Evolutionary conservation across 2,329 filamentous ascomycete genomes (phyloP), one percentile per base, ranked within the genome.

Genomic region (Colletotrichum trifolii): DNA sequence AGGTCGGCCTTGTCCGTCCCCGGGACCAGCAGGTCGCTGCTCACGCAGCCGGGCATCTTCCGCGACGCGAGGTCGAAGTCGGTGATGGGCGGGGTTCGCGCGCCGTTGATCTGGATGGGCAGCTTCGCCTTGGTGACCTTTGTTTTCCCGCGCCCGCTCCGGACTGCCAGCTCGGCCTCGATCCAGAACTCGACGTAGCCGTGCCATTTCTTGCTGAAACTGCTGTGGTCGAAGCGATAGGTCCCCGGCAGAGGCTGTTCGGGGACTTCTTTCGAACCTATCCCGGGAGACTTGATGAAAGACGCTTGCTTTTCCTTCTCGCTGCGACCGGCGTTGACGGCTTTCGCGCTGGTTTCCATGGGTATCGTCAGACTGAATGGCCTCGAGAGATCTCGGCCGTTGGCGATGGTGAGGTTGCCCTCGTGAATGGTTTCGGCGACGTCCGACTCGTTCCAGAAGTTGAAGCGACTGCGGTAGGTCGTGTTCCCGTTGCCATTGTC

Each of bases 141-240:
- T 0, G 11, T 52, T 7, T 69, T 46, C 4, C 8, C 47, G 2
- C 10, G 33, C 2, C 35, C 53, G 39, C 49, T 1, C 56, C 64
- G 42, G 69, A 67, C 7, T 13, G 58, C 3, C 78, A 38, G 3
- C 68, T 61, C 54, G 0, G 77, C 76, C 36, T 75, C 60, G 2
- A 81, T 63, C 8, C 69, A 72, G 43, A 80, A 80, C 47, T 80
- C 76, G 17, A 77, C 74, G 13, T 70, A 75, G 8, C 68, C 64
- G 33, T 75, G 69, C 15, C 68, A 70, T 3, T 42, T 57, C 0
- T 60, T 67, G 48, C 34, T 48, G 15, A 60, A 59, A 10, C 50
- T 42, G 57, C 33, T 10, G 35, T 40, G 25, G 3, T 42, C 15
- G 33, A 59, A 47, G 59, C 64, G 2, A 57, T 69, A 57, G 50